Base-by-base conservation (phyloP, 495 filamentous ascomycete genomes). In the Penicillium canescens region DNA sequence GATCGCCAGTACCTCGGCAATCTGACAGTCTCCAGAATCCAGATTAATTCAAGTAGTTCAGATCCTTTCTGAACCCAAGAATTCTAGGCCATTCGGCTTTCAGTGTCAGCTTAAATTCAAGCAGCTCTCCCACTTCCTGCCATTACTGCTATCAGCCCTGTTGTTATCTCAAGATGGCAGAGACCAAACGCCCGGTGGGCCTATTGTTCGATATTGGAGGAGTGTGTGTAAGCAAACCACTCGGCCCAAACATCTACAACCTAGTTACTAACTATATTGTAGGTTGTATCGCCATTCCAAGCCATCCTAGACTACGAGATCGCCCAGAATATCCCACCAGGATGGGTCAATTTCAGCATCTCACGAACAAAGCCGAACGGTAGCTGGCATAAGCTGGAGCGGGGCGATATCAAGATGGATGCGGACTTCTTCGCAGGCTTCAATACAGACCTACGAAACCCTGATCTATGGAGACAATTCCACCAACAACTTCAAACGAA, bases 201-300 rank as follows among this genome's bases (percentile, higher is more conserved):
- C 73, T 96, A 26, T 77, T 98, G 36, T 98, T 98, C 68, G 94
- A 98, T 72, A 92, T 98, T 65, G 94, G 94, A 40, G 94, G 94
- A 55, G 94, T 98, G 59, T 94, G 90, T 79, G 94, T 96, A 88
- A 76, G 89, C 53, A 11, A 23, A 11, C 12, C 36, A 48, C 28
- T 38, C 4, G 43, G 14, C 7, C 10, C 18, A 26, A 20, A 11
- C n/a, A 14, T 38, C 4, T n/a, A 14, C 12, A 2, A 20, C 4
- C 23, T 5, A 28, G 4, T 24, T 3, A 18, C 54, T 55, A 26
- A 56, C 34, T 33, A 28, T 24, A 21, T 11, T 43, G 23, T 57
- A 96, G 92, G 91, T 96, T 52, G 76, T 89, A 23, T 96, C 92
- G 4, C 94, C 94, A 28, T 89, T 98, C 66, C 90, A 95, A 74